Percentiles rank a stretch among this genome's conserved stretches.
Evolutionary conservation across 495 filamentous ascomycete species (phyloP).

Genomic region (Xylaria flabelliformis): DNA sequence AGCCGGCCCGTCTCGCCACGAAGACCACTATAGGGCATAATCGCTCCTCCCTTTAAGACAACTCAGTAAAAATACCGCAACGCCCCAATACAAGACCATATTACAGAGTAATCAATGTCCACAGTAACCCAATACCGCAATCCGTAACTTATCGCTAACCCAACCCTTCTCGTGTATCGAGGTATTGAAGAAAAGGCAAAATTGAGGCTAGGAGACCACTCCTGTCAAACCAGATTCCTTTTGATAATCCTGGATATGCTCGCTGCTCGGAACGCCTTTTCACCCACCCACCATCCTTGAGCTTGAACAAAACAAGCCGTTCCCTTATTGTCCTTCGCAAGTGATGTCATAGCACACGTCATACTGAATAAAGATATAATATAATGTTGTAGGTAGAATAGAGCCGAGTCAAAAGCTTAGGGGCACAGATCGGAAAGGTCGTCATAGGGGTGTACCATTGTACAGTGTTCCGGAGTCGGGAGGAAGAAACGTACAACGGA

Average conservation of each 20-base stretch:
- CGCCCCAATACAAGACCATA: conserved; percentile 19
- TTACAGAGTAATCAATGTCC: conserved; percentile 22
- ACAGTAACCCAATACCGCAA: conserved; percentile 10
- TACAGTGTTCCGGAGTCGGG: background rate
- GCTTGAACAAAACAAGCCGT: conserved; percentile 18
- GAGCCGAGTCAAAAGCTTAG: conserved; percentile 3
- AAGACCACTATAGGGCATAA: background rate
- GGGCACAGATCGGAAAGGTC: conserved; percentile 3
- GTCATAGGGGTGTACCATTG: conserved; percentile 24
- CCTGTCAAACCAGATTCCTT: conserved; percentile 16
- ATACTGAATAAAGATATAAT: conserved; percentile 26
- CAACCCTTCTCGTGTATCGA: conserved; percentile 6
- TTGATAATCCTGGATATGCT: conserved; percentile 28
- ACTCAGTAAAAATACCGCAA: conserved; percentile 20
- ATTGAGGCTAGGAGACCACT: conserved; percentile 5
- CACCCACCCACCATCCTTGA: conserved; percentile 14
- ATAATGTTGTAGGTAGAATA: conserved; percentile 22
- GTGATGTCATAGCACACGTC: conserved; percentile 23
- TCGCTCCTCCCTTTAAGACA: background rate
- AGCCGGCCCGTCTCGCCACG: background rate
- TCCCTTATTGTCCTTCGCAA: conserved; percentile 9
- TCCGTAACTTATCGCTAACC: conserved; percentile 12
- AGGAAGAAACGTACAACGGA: background rate
- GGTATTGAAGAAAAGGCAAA: conserved; percentile 4
- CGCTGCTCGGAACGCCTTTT: conserved; percentile 24